These are phyloP conservation scores for Fusarium tuaranense DNA, from an alignment of 2,329 filamentous ascomycete genomes.

Conservation along the genomic window DNA sequence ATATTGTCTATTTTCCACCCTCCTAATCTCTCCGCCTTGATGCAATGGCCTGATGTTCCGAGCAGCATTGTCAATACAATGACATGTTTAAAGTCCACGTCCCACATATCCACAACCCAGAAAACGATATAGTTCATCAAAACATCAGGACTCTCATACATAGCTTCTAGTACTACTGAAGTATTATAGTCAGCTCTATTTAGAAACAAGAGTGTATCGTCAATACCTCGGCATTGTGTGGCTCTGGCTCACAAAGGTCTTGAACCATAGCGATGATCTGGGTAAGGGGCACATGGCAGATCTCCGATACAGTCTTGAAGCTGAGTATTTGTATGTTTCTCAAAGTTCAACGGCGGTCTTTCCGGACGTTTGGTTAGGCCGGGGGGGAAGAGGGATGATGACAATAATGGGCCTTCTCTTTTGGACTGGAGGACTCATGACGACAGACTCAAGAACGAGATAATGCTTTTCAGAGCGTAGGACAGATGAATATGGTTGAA, in stretches of 20 bases:
- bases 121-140: background rate
- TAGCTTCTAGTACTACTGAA: no score
- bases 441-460: background rate
- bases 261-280: background rate
- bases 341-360: background rate
- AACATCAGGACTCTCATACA: background rate
- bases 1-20: background rate
- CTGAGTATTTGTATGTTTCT: background rate
- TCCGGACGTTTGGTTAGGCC: background rate
- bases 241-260: background rate
- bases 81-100: background rate
- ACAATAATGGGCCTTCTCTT: background rate
- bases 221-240: background rate
- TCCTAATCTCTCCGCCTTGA: background rate
- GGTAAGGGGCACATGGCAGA: background rate
- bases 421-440: background rate
- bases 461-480: background rate
- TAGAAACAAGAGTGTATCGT: background rate
- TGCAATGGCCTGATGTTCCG: background rate
- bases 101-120: background rate
- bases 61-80: background rate
- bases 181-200: background rate
- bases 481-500: background rate
- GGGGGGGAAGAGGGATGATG: background rate
- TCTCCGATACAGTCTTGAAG: background rate